Evolutionary conservation across 371 early-diverging fungal species (phyloP), one percentile per base, ranked within the genome.

Genomic region (Mucor piriformis): DNA sequence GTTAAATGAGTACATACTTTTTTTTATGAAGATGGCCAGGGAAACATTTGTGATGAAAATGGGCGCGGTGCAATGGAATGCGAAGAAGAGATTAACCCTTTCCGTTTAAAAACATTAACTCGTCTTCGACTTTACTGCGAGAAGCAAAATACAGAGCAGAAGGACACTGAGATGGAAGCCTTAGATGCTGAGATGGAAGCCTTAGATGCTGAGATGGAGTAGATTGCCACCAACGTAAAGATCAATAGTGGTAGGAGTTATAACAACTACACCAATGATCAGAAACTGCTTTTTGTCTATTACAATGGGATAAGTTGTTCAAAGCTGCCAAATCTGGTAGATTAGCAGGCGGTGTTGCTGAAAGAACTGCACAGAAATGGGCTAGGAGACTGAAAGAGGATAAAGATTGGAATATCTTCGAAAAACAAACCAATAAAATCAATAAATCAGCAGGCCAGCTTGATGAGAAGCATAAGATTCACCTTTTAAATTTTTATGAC

Each of bases 361-460:
- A 60, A 7, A 33, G 61, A 27, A 54, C 61, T 37, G 47, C 56
- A 52, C n/a, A n/a, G n/a, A n/a, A n/a, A n/a, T n/a, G n/a, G 57
- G 40, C 57, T 20, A 52, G 48, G 52, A 51, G 40, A 52, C 49
- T 57, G 24, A 61, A 61, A 16, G 63, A 57, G 49, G 63, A 63
- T 23, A 63, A 63, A 27, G 57, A 47, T 55, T 51, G 53, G 61
- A 60, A 60, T 54, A 54, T 60, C 38, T 48, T 61, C 24, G 55
- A 49, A 55, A 61, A 61, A 16, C 55, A 55, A 43, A 42, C 55
- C 18, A 42, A 54, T 61, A 50, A 50, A 50, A 50, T 55, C 43
- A 63, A 57, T 48, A 57, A 48, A 57, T 23, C 63, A 57, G 57
- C 51, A 25, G 18, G 44, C 24, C 63, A 56, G 50, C 27, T 55